These are phyloP conservation scores for Penicillium mononematosum DNA, from an alignment of 495 filamentous ascomycete genomes.

Conservation along the genomic window DNA sequence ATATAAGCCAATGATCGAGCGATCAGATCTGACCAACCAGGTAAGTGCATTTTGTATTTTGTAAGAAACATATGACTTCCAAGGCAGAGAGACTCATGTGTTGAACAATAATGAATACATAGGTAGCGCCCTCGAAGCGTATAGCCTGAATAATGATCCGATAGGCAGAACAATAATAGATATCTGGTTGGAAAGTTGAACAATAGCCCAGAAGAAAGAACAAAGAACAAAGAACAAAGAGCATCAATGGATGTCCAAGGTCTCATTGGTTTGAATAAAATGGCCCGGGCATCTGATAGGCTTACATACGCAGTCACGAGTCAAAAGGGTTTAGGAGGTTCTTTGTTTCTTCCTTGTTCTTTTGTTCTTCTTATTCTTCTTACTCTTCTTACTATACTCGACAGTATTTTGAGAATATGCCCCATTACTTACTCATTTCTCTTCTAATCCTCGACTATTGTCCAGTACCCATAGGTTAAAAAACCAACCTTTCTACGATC, in stretches of 20 bases:
- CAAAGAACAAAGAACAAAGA: too few relatives aligned
- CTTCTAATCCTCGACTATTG: constrained; percentile 22
- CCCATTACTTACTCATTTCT: constrained; percentile 6
- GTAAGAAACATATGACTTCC: not conserved
- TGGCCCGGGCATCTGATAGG: not conserved
- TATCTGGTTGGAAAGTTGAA: constrained; percentile 2
- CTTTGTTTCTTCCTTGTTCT: not conserved
- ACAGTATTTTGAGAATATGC: constrained; percentile 9
- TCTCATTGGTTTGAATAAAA: too few relatives aligned
- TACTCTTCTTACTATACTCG: not conserved
- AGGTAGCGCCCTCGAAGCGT: not conserved
- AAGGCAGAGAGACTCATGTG: not conserved
- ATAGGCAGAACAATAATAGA: not conserved
- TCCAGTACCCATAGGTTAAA: constrained; percentile 33
- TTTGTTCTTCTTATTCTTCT: not conserved
- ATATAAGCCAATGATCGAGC: not conserved
- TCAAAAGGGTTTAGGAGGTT: not conserved
- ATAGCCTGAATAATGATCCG: not conserved
- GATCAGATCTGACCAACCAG: not conserved
- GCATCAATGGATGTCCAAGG: not conserved
- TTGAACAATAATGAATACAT: not conserved
- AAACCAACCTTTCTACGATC: constrained; percentile 1
- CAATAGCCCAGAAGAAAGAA: too few relatives aligned
- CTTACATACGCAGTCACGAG: constrained; percentile 11
- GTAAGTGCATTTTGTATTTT: not conserved